Evolutionary conservation across 208 protist species (phyloP).

Genomic region (Wallacemonas sp.): DNA sequence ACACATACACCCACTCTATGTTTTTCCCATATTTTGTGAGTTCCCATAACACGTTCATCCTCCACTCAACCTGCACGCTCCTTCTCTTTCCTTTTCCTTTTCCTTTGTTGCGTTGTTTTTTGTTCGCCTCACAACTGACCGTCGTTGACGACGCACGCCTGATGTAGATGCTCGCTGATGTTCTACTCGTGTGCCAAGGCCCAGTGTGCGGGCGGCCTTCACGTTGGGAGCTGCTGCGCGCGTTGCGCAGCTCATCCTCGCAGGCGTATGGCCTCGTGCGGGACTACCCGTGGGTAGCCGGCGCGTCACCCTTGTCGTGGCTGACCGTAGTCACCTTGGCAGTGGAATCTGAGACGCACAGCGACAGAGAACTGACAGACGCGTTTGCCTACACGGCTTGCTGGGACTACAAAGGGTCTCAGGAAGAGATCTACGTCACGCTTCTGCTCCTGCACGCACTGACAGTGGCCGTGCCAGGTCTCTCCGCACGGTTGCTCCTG

Average conservation of each 20-base stretch:
- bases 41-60: too few relatives aligned
- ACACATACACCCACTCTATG: too few relatives aligned
- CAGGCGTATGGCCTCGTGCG: conserved; percentile 6
- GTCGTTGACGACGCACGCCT: too few relatives aligned
- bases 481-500: not conserved
- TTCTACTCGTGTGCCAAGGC: not conserved
- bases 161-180: conserved; percentile 13
- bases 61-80: too few relatives aligned
- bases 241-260: not conserved
- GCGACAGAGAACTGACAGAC: conserved; percentile 18
- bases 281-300: not conserved
- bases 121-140: too few relatives aligned
- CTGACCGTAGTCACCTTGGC: not conserved
- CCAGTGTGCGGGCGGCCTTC: not conserved
- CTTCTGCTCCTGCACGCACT: conserved; percentile 5
- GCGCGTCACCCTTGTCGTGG: not conserved
- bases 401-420: conserved; percentile 11
- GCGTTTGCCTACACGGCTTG: not conserved
- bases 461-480: not conserved
- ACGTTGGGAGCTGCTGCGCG: not conserved
- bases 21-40: too few relatives aligned
- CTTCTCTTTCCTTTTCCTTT: too few relatives aligned
- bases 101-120: too few relatives aligned
- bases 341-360: not conserved
- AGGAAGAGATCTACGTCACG: conserved; percentile 5